Evolutionary conservation across 768 basidiomycete species (phyloP).

Genomic region (Lyophyllum decastes): DNA sequence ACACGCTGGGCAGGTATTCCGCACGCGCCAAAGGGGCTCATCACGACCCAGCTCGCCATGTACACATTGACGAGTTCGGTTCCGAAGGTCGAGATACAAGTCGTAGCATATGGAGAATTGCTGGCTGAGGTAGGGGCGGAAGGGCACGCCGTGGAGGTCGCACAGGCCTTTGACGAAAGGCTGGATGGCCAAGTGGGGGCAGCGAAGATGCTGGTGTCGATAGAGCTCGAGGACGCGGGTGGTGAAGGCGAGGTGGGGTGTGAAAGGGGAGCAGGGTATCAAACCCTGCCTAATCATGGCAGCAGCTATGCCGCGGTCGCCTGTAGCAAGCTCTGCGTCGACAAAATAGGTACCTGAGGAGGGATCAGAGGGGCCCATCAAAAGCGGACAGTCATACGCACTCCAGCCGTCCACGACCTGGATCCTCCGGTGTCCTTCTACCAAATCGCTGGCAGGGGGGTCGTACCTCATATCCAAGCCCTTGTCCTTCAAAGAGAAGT

Average conservation of each 20-base stretch:
- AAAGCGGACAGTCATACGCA: no score
- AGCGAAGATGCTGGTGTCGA: constrained; percentile 16
- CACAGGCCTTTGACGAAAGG: constrained; percentile 28
- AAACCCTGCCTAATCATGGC: constrained; percentile 23
- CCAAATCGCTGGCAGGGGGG: no score
- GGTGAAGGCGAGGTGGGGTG: constrained; percentile 19
- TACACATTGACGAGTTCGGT: constrained; percentile 13
- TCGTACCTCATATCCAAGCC: no score
- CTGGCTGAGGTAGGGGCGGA: constrained; percentile 14
- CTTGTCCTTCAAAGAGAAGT: no score
- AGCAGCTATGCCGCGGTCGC: neutral
- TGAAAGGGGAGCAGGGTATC: constrained; percentile 24
- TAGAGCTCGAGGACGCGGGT: constrained; percentile 23
- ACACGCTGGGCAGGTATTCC: constrained; percentile 28
- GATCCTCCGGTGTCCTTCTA: no score
- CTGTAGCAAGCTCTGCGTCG: no score
- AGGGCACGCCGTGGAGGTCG: constrained; percentile 26
- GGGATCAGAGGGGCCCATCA: no score
- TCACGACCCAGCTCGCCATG: constrained; percentile 21
- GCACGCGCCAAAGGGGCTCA: constrained; percentile 22
- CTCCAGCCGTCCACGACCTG: no score
- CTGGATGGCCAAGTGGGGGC: constrained; percentile 27
- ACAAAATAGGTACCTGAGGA: no score
- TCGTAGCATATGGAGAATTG: constrained; percentile 29
- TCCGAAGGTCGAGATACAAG: constrained; percentile 21